These are phyloP conservation scores for Phyllostachys edulis DNA, from an alignment of 176 grass and related monocot species.

Conservation along the genomic window DNA sequence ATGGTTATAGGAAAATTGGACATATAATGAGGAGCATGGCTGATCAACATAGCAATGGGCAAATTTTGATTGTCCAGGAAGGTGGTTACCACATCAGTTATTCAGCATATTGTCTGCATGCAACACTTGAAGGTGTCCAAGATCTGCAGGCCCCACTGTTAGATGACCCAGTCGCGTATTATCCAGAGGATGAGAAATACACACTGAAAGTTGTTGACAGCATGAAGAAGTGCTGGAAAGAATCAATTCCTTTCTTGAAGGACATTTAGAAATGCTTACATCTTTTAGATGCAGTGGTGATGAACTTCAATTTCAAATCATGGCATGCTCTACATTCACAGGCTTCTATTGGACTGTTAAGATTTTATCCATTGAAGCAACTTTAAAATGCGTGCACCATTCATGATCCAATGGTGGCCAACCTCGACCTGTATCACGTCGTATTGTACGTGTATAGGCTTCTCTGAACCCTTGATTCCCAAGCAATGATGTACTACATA, in stretches of 20 bases:
- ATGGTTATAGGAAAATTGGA: conserved; percentile 69
- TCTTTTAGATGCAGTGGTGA: neutral
- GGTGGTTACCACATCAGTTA: conserved; percentile 85
- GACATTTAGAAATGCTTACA: conserved; percentile 36
- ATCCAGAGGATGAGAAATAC: conserved; percentile 68
- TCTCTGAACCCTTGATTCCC: neutral
- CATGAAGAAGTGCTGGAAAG: conserved; percentile 68
- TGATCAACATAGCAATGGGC: conserved; percentile 41
- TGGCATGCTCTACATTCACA: neutral
- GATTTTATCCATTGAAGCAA: neutral
- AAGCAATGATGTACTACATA: too few relatives aligned
- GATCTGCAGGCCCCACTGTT: conserved; percentile 50
- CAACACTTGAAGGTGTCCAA: conserved; percentile 77
- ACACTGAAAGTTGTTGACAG: conserved; percentile 56
- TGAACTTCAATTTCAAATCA: neutral
- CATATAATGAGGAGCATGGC: conserved; percentile 54
- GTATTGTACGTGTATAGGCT: neutral
- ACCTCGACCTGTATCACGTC: too few relatives aligned
- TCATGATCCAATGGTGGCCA: too few relatives aligned
- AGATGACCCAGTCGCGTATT: conserved; percentile 76
- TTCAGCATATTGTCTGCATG: conserved; percentile 88
- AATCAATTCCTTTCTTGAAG: conserved; percentile 70
- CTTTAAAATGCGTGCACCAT: neutral
- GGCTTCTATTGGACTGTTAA: neutral
- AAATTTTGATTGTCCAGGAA: conserved; percentile 80